Evolutionary conservation across 2,329 filamentous ascomycete genomes (phyloP), one percentile per base, ranked within the genome.

Genomic region (Alternaria sp.): DNA sequence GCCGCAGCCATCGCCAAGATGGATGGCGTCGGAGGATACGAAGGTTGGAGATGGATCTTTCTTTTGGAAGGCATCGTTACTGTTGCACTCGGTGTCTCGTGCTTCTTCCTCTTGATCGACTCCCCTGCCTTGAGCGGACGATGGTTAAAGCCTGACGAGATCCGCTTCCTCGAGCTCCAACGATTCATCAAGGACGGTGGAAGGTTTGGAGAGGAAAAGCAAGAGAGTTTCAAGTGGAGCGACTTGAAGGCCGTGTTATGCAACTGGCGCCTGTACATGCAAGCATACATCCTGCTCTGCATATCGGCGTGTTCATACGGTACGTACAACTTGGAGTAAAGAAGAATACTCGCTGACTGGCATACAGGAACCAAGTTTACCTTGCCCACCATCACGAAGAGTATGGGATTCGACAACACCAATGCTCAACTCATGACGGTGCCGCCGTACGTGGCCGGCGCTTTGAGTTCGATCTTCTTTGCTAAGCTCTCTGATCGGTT

Each of bases 41-140:
- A 73, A 28, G 77, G 76, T 0, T 83, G 82, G 79, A 67, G 77
- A 51, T 81, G 79, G 79, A 74, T 82, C 6, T 83, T 82, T 55
- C 72, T 82, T 7, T 73, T 81, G 4, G 80, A 82, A 62, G 80
- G 79, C 0, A 71, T 75, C 0, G 72, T 70, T 1, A 81, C 78
- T 3, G 67, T 73, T 20, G 16, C 61, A 1, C 63, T 73, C 16
- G 70, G 69, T 22, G 42, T 69, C 5, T 51, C 61, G 2, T 65
- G 16, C 67, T 81, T 69, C 68, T 77, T 54, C 64, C 44, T 69
- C 2, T 46, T 74, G 26, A 66, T 68, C n/a, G 71, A 74, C 46
- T 71, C 69, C 5, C 70, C 70, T 28, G 53, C 60, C 1, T 48
- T 65, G 9, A 67, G 61, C 20, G 56, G 54, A 8, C 61, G 58